Evolutionary conservation across 345 rosid species (phyloP), one percentile per base, ranked within the genome.

Genomic region (Populus ilicifolia): DNA sequence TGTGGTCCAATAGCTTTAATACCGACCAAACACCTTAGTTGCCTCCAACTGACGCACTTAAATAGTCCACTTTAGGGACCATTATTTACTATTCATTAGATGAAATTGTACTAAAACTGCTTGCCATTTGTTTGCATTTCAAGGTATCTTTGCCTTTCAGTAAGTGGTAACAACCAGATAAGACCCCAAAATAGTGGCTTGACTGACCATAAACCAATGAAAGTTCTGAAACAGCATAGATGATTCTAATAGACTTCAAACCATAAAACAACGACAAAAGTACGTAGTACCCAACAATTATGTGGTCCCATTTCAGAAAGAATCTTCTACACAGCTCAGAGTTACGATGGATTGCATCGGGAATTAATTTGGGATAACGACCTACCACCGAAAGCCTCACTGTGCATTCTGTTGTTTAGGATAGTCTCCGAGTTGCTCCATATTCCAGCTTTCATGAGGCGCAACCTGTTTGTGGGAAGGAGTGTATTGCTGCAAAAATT

Each of bases 401-500:
- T 78, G 78, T 43, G 83, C 81, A 82, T 78, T 78, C 78, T 77
- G 69, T 64, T 88, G 82, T 82, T 76, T 81, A n/a, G 87, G 75
- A 69, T 88, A 88, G 71, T 83, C 88, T 67, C 90, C 93, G 9
- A 91, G 89, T 73, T 94, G 85, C 79, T 89, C 87, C 90, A 83
- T 87, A 70, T 88, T 80, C 98, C 98, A 94, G 93, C 94, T 94
- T 86, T 93, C 98, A n/a, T 83, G 95, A 50, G 95, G 79, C 74
- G 98, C 95, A 48, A 94, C 84, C 0, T 89, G 93, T 75, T 88
- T 87, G 69, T 95, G 98, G 62, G 85, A 84, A 71, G 97, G 96
- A 70, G 84, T 75, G 74, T 89, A 90, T 76, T 86, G 84, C 99
- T 95, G 93, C 83, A 79, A 84, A 67, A 69, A 18, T 74, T 70